Conservation (phyloP, 176 grass and related monocot species). For the Aegilops sharonensis region DNA sequence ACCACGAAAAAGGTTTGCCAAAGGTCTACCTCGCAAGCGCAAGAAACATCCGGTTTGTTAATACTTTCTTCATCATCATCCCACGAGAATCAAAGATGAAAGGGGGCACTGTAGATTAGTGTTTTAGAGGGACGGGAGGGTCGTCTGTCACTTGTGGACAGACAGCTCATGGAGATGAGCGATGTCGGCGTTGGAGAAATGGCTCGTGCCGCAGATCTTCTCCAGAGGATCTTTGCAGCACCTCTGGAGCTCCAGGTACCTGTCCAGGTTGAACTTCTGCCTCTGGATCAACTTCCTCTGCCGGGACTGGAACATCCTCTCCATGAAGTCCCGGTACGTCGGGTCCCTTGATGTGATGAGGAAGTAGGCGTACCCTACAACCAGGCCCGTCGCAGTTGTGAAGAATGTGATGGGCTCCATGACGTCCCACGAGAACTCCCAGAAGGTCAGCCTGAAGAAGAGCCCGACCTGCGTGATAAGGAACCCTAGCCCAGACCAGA, state of each 20-base stretch:
- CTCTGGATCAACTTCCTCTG: slow-evolving; percentile 80
- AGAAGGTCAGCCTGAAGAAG: slow-evolving; percentile 96
- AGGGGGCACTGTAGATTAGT: slow-evolving; percentile 28
- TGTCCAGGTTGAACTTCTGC: slow-evolving; percentile 67
- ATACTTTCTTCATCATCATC: slow-evolving; percentile 18
- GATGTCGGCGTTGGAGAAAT: slow-evolving; percentile 26
- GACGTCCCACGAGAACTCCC: slow-evolving; percentile 99
- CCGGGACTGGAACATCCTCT: slow-evolving; percentile 72
- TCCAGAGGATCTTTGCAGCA: slow-evolving; percentile 74
- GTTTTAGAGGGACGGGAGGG: not conserved
- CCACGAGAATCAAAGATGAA: slow-evolving; percentile 21
- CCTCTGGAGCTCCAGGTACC: slow-evolving; percentile 82
- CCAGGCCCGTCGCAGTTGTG: slow-evolving; percentile 64
- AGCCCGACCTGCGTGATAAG: slow-evolving; percentile 75
- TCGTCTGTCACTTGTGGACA: slow-evolving; percentile 51
- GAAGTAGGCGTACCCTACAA: slow-evolving; percentile 86
- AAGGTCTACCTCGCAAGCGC: slow-evolving; percentile 29
- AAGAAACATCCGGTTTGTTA: slow-evolving; percentile 39
- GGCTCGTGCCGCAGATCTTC: slow-evolving; percentile 42
- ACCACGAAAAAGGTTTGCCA: slow-evolving; percentile 22
- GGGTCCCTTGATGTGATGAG: slow-evolving; percentile 95
- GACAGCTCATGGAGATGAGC: slow-evolving; percentile 57
- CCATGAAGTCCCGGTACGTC: slow-evolving; percentile 90
- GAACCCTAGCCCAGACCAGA: slow-evolving; percentile 82
- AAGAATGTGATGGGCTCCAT: slow-evolving; percentile 99